Evolutionary conservation across 1,284 basidiomycete genomes (phyloP).

Genomic region (Microbotryum silenes-acaulis): DNA sequence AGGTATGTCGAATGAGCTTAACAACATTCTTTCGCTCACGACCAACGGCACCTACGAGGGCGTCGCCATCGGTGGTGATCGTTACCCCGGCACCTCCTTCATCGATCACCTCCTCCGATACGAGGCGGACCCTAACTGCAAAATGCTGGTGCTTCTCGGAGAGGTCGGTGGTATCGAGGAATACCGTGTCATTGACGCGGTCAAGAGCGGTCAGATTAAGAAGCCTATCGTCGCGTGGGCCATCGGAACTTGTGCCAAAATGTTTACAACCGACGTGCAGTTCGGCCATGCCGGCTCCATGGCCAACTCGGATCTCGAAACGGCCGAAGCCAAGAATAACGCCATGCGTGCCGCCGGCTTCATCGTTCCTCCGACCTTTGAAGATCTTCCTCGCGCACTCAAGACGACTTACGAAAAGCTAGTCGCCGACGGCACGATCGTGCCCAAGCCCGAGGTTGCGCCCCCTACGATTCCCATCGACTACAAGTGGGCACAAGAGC

Average conservation of each 20-base stretch:
- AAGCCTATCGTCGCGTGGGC: conserved; percentile 99
- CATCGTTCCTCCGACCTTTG: conserved; percentile 95
- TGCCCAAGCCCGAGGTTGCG: conserved; percentile 68
- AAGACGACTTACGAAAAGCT: conserved; percentile 78
- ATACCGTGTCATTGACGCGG: conserved; percentile 97
- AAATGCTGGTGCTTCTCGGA: conserved; percentile 96
- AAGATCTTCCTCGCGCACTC: conserved; percentile 81
- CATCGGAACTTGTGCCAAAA: conserved; percentile 98
- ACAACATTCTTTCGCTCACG: conserved; percentile 96
- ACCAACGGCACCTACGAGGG: conserved; percentile 99
- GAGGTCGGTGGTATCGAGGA: conserved; percentile 99
- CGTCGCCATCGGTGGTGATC: conserved; percentile 98
- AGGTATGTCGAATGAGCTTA: conserved; percentile 99
- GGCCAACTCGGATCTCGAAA: conserved; percentile 96
- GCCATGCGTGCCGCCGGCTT: conserved; percentile 94
- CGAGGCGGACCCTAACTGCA: conserved; percentile 94
- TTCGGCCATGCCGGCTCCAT: conserved; percentile 98
- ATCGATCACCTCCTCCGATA: conserved; percentile 98
- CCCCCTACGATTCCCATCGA: conserved; percentile 98
- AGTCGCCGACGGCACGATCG: conserved; percentile 62
- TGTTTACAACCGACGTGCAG: conserved; percentile 99
- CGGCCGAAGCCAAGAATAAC: conserved; percentile 92
- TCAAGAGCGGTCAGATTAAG: conserved; percentile 86
- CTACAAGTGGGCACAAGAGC: conserved; percentile 98
- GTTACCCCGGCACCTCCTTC: conserved; percentile 97